These are phyloP conservation scores for Penicillium nucicola DNA, from an alignment of 495 filamentous ascomycete species.

Conservation along the genomic window DNA sequence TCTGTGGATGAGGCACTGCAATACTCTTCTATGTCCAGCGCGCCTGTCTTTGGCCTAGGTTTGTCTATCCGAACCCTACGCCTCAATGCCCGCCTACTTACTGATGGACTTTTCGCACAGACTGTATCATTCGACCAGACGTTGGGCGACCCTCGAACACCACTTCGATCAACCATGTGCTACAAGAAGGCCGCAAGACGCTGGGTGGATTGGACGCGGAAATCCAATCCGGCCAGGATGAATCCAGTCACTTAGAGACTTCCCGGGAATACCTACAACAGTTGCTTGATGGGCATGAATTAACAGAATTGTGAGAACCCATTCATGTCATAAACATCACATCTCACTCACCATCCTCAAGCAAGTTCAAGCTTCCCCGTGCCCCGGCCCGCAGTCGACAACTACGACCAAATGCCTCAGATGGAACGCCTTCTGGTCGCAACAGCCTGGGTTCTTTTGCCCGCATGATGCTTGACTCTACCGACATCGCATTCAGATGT, in stretches of 20 bases:
- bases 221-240: conserved; percentile 34
- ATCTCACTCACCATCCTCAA: conserved; percentile 29
- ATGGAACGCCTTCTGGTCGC: conserved; percentile 19
- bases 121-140: conserved; percentile 38
- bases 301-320: conserved; percentile 67
- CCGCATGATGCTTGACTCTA: conserved; percentile 54
- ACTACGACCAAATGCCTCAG: conserved; percentile 13
- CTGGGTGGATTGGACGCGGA: conserved; percentile 40
- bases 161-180: conserved; percentile 43
- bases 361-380: conserved; percentile 64
- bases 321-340: no score
- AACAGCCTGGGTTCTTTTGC: conserved; percentile 53
- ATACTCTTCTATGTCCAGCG: conserved; percentile 86
- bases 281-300: conserved; percentile 60
- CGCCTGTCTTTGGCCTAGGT: conserved; percentile 86
- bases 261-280: conserved; percentile 65
- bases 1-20: conserved; percentile 82
- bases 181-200: conserved; percentile 43
- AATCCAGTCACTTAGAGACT: conserved; percentile 41
- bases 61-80: conserved; percentile 12
- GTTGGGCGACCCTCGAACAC: conserved; percentile 42
- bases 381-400: conserved; percentile 20
- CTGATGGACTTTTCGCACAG: conserved; percentile 18
- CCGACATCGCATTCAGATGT: conserved; percentile 55
- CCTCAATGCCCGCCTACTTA: conserved; percentile 12